Percentiles rank a stretch among this genome's conserved stretches.
Conservation (phyloP, 2,329 filamentous ascomycete genomes). For the Colletotrichum horii region DNA sequence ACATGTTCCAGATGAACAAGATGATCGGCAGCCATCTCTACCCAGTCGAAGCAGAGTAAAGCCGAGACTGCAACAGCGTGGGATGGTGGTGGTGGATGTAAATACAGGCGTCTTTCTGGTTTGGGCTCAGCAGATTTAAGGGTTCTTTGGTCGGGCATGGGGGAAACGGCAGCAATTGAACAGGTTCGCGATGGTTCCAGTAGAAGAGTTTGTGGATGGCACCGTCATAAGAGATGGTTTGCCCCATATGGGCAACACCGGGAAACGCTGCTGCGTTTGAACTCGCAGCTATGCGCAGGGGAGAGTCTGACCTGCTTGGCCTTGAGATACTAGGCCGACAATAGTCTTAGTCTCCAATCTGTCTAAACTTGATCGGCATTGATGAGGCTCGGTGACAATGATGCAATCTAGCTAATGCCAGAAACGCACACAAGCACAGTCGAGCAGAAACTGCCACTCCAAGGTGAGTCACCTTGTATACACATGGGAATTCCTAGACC, state of each 20-base stretch:
- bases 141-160: constrained; percentile 6
- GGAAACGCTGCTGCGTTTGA: neutral
- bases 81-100: neutral
- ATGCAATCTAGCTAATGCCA: neutral
- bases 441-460: neutral
- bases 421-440: neutral
- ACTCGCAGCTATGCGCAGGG: neutral
- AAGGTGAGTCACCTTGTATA: neutral
- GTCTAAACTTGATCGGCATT: neutral
- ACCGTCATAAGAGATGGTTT: neutral
- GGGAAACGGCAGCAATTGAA: neutral
- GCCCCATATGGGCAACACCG: neutral
- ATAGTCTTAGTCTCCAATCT: constrained; percentile 1
- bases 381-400: neutral
- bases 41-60: constrained; percentile 65
- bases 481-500: neutral
- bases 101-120: constrained; percentile 11
- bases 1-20: constrained; percentile 99
- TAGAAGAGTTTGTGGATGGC: neutral
- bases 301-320: neutral
- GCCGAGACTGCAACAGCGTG: neutral
- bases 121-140: constrained; percentile 6
- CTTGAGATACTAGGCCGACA: neutral
- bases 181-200: neutral
- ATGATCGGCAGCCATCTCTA: constrained; percentile 89